phyloP scores from a whole-genome alignment of 306 rosid genomes.

The Vigna angularis region DNA sequence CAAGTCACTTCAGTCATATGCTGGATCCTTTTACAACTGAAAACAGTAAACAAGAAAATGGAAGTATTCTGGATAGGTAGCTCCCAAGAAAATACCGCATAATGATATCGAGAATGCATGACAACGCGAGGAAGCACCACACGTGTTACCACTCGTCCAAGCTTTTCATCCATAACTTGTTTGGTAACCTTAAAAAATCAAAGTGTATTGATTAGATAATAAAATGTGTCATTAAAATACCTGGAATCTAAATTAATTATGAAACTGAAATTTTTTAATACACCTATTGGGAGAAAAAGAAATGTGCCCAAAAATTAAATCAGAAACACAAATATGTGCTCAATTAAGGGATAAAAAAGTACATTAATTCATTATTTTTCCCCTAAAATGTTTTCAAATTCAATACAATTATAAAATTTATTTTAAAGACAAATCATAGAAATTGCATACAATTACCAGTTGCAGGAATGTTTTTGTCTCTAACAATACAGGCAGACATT shows the following conservation, averaged over 20 bases:
- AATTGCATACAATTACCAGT: neutral
- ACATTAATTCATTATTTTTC: neutral
- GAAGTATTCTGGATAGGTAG: slow-evolving; percentile 15
- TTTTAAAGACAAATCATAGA: slow-evolving; percentile 32
- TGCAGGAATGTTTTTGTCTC: slow-evolving; percentile 17
- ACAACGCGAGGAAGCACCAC: slow-evolving; percentile 99
- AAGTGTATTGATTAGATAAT: slow-evolving; percentile 33
- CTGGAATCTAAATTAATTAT: slow-evolving; percentile 23
- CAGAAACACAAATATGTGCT: neutral
- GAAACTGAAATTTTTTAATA: neutral
- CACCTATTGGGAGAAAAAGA: slow-evolving; percentile 7
- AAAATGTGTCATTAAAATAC: slow-evolving; percentile 26
- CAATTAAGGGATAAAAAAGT: neutral
- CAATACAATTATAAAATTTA: neutral
- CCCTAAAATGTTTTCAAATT: neutral
- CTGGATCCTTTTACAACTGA: slow-evolving; percentile 25
- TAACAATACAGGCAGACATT: slow-evolving; percentile 16
- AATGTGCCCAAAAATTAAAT: slow-evolving; percentile 13
- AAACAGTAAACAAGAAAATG: slow-evolving; percentile 13
- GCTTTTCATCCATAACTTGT: slow-evolving; percentile 90
- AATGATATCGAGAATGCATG: slow-evolving; percentile 95
- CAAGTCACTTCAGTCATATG: slow-evolving; percentile 38
- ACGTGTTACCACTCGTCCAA: slow-evolving; percentile 88
- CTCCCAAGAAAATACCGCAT: slow-evolving; percentile 63
- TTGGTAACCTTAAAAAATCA: slow-evolving; percentile 73